Base-by-base conservation (phyloP, 306 rosid genomes). In the Castanea mollissima region DNA sequence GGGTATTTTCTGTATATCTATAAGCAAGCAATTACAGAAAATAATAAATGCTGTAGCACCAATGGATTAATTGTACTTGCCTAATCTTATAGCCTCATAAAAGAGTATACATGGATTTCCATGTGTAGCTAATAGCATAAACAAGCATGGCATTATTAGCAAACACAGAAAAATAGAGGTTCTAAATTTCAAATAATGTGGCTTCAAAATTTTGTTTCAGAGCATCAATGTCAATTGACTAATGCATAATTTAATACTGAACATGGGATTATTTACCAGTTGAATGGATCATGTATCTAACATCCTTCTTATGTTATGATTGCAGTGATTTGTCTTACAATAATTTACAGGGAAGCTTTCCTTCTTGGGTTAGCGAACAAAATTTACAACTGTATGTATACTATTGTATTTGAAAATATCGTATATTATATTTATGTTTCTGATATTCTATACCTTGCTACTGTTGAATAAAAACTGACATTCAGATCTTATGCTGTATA, bases 261-360 rank as follows among this genome's bases (percentile, higher is more conserved):
- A 59, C 14, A 8, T 4, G 46, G 25, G 23, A 32, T 54, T 62
- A 19, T 70, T 16, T 55, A 44, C 51, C 2, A 19, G 2, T 7
- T 55, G 46, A 8, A 38, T 74, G 74, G 55, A 76, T 7, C 58
- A 58, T 32, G 31, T 23, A 51, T 55, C 72, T 74, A 13, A 73
- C 65, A 38, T 73, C 56, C 10, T 70, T 46, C 13, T n/a, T 5
- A 51, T 84, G 63, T 58, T 69, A 68, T 84, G 35, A 55, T 86
- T 81, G 87, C 90, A 94, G 98, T 82, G 98, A 94, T 85, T 64
- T 92, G 72, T 94, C 97, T 10, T 92, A 94, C 94, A 94, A 94
- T 79, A 67, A 84, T 76, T 82, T 92, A 76, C 54, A 83, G 4
- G 98, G 98, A 71, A 85, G 83, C 79, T 29, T 94, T 73, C 98